Percentiles rank a stretch among this genome's conserved stretches.
Conservation (phyloP, 78 protist genomes). For the Isochrysis galbana region DNA sequence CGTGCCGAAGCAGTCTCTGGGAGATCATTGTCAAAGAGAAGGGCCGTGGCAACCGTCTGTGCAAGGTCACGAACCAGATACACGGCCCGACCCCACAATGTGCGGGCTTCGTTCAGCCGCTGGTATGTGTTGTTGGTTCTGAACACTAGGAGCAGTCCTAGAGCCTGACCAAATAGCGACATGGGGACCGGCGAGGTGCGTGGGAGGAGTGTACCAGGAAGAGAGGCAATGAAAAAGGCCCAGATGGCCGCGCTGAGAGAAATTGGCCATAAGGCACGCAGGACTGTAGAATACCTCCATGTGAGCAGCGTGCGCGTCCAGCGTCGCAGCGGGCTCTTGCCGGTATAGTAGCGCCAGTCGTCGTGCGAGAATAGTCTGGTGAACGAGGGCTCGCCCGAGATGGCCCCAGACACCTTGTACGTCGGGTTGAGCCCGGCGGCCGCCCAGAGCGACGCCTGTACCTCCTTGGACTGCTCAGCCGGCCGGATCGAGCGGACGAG, state of each 20-base stretch:
- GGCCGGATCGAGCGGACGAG: neutral
- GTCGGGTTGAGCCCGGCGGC: neutral
- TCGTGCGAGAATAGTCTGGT: neutral
- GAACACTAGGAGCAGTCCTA: neutral
- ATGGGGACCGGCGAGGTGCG: neutral
- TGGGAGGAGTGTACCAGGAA: neutral
- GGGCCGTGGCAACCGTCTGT: neutral
- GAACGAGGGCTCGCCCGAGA: neutral
- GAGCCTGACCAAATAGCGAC: neutral
- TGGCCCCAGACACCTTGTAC: neutral
- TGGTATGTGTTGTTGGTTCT: neutral
- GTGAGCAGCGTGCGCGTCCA: neutral
- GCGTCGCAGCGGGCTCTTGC: neutral
- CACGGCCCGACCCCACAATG: neutral
- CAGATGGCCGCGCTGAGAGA: neutral
- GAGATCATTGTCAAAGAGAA: neutral
- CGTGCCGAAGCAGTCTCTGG: neutral
- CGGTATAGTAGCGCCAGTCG: neutral
- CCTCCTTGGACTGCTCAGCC: neutral
- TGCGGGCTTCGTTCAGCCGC: constrained; percentile 11
- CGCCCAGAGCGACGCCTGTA: neutral
- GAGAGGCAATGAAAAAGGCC: neutral
- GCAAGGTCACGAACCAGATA: neutral
- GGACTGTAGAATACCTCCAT: neutral
- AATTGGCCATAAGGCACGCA: neutral